Evolutionary conservation across 2,329 filamentous ascomycete genomes (phyloP).

Genomic region (Sarocladiaceae sp.): DNA sequence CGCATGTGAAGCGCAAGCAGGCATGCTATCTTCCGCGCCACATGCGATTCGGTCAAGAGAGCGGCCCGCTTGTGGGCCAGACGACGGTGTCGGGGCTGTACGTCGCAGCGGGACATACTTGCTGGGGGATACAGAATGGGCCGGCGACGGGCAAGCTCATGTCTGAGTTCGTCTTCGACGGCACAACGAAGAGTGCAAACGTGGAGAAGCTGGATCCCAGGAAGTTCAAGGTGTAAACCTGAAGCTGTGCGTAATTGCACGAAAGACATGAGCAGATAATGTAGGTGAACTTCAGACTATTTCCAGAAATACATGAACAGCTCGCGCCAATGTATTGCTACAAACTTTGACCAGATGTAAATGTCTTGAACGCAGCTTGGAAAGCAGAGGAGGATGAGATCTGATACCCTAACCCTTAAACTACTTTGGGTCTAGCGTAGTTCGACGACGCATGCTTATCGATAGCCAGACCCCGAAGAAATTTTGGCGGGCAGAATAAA

Average conservation of each 20-base stretch:
- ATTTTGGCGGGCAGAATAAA: conserved; percentile 23
- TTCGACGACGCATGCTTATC: conserved; percentile 24
- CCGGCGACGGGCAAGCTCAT: conserved; percentile 80
- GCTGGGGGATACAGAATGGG: conserved; percentile 97
- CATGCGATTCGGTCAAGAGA: conserved; percentile 50
- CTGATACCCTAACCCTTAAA: conserved; percentile 22
- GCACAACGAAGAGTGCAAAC: conserved; percentile 59
- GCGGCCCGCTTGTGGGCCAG: conserved; percentile 68
- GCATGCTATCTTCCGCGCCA: conserved; percentile 91
- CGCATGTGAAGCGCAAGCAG: conserved; percentile 68
- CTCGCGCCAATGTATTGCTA: neutral
- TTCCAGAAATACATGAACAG: neutral
- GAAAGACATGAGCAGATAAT: too few species aligned
- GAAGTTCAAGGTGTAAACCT: conserved; percentile 48
- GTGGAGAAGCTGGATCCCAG: conserved; percentile 62
- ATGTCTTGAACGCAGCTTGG: neutral
- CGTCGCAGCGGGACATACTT: conserved; percentile 86
- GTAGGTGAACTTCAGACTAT: too few species aligned
- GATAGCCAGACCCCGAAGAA: conserved; percentile 28
- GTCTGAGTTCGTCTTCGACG: conserved; percentile 73
- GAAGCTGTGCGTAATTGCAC: neutral
- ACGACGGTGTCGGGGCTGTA: conserved; percentile 69
- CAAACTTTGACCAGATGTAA: neutral
- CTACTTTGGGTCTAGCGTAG: conserved; percentile 15
- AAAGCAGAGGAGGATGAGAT: too few species aligned